Evolutionary conservation across 352 stramenopile species (phyloP).

Genomic region (Globisporangium abappressorium): DNA sequence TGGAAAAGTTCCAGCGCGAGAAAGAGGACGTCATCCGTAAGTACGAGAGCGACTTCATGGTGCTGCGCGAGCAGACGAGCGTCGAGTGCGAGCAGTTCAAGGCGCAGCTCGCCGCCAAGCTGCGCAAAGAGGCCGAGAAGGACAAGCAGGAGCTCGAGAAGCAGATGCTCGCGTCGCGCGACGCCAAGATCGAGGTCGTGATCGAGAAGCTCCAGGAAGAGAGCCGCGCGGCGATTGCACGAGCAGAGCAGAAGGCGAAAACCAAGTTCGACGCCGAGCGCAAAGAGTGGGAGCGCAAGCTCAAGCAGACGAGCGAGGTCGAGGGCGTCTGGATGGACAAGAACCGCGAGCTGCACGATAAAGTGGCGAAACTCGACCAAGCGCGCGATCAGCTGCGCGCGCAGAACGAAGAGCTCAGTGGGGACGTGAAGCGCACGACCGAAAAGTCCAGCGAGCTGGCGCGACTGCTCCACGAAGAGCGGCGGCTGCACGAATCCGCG

Average conservation of each 20-base stretch:
- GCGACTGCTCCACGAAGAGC: conserved; percentile 59
- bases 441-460: conserved; percentile 57
- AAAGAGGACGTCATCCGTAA: conserved; percentile 66
- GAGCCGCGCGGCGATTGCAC: conserved; percentile 50
- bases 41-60: conserved; percentile 54
- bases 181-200: conserved; percentile 79
- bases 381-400: conserved; percentile 38
- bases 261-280: conserved; percentile 59
- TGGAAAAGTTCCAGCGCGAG: conserved; percentile 51
- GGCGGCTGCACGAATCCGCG: conserved; percentile 39
- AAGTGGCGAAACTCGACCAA: conserved; percentile 49
- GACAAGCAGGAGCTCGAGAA: conserved; percentile 63
- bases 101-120: conserved; percentile 39
- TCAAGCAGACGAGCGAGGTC: conserved; percentile 76
- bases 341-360: conserved; percentile 74
- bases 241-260: conserved; percentile 40
- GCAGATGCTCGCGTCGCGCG: conserved; percentile 68
- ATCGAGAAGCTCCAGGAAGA: conserved; percentile 80
- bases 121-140: conserved; percentile 53
- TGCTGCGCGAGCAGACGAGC: conserved; percentile 50
- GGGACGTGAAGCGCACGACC: conserved; percentile 36
- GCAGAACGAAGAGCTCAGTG: conserved; percentile 45
- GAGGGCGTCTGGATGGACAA: conserved; percentile 86
- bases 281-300: conserved; percentile 65
- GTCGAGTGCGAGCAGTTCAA: conserved; percentile 72